Evolutionary conservation across 352 stramenopile genomes (phyloP), one percentile per base, ranked within the genome.

Genomic region (Peronosclerospora sorghi): DNA sequence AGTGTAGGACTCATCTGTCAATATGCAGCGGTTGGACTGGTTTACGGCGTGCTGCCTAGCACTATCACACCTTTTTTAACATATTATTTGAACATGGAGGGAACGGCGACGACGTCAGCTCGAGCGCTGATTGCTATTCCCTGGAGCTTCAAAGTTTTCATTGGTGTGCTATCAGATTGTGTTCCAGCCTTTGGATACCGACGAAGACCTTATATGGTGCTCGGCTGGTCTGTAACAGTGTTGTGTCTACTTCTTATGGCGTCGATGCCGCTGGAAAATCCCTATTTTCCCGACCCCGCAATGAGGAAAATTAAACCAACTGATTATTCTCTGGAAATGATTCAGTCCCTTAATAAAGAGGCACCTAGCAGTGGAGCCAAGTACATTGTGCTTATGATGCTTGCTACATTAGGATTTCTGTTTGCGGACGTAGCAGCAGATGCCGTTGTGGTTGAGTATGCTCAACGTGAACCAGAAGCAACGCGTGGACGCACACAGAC

Each of bases 121-220:
- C 49, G 53, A 8, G 60, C 54, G 23, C 47, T 80, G 1, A 46
- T 77, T 17, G 58, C 46, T 4, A 68, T 81, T 39, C 64, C 65
- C 0, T 81, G 69, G 69, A 78, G 54, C 13, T 59, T 65, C 30
- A 81, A 77, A 39, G 62, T 73, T n/a, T 75, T 81, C 35, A 62
- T 77, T 35, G 67, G 65, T 10, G 57, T 81, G 3, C 8, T 69
- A 7, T 74, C 63, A 0, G 69, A 81, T 42, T 78, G 65, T 36
- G 35, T 73, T 10, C 66, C 69, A 19, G 51, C 78, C 30, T 67
- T 59, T 17, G 69, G 69, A 15, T 74, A 70, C 46, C 41, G 69
- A 28, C 60, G 69, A 1, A 58, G 68, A 13, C 62, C 69, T 9
- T 81, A 74, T 43, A 77, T 81, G 60, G 53, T 78, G 8, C 29